Base-by-base conservation (phyloP, 352 stramenopile species). In the Paralagenidium karlingii region DNA sequence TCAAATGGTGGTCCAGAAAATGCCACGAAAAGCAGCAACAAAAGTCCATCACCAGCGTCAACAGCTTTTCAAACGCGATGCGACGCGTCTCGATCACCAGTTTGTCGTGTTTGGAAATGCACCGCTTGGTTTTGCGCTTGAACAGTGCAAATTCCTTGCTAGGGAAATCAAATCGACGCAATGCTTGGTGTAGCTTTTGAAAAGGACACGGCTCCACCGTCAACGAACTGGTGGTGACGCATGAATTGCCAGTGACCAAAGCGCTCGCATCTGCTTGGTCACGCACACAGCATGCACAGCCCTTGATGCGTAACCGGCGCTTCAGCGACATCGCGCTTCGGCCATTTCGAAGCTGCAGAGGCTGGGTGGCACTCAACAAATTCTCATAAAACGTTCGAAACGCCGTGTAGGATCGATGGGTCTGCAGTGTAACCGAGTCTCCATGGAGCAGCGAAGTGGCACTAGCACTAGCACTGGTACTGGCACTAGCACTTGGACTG, bases 191-290 rank as follows among this genome's bases (percentile, higher is more conserved):
- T 32, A 81, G 40, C 15, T 28, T 53, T 15, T 77, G 46, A 40
- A 81, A 82, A 16, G 60, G 49, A 46, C 69, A 84, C 38, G 47
- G 39, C 34, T 27, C 22, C 7, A 36, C n/a, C n/a, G n/a, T n/a
- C n/a, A n/a, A n/a, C n/a, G n/a, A n/a, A n/a, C n/a, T n/a, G n/a
- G n/a, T n/a, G n/a, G n/a, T n/a, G n/a, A n/a, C n/a, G n/a, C n/a
- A n/a, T n/a, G n/a, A n/a, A n/a, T n/a, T 36, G 19, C 30, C 30
- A 7, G 19, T 36, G 7, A 22, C 30, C 30, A 36, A 22, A 16
- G 30, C 30, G 16, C 19, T 20, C 19, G 16, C 30, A 22, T 36
- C 30, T 36, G 19, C 22, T 20, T 22, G 30, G 16, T 20, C 22
- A 36, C 30, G 22, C 3, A 36, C 3, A 36, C 30, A 36, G 30